Evolutionary conservation across 306 rosid genomes (phyloP).

Genomic region (Hippophae tibetana): DNA sequence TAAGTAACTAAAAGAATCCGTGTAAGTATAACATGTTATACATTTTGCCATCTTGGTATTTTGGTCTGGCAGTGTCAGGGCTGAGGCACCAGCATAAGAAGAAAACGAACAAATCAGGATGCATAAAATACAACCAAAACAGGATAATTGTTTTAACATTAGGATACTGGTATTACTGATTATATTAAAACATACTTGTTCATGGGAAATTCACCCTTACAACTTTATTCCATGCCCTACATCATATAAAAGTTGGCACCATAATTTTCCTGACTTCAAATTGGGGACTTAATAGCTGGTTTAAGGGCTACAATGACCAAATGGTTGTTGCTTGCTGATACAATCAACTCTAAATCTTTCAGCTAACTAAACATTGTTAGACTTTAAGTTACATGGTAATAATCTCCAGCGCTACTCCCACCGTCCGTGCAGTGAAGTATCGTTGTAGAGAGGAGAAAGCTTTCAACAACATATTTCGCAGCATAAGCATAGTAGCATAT

Average conservation of each 20-base stretch:
- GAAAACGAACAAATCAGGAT: neutral
- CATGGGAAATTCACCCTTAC: constrained; percentile 20
- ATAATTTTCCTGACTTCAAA: neutral
- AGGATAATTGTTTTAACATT: constrained; percentile 6
- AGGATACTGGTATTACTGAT: constrained; percentile 14
- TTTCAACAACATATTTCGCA: constrained; percentile 20
- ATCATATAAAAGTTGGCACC: constrained; percentile 11
- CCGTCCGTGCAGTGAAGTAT: constrained; percentile 7
- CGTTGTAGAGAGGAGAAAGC: constrained; percentile 5
- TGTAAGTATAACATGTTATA: too few species aligned
- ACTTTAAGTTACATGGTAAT: constrained; percentile 13
- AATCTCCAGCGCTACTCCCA: constrained; percentile 17
- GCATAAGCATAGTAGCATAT: constrained; percentile 11
- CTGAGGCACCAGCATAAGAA: neutral
- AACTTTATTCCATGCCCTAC: constrained; percentile 14
- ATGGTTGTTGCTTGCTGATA: constrained; percentile 13
- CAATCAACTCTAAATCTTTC: constrained; percentile 18
- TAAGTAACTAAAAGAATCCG: too few species aligned
- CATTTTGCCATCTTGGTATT: too few species aligned
- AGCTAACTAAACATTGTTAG: constrained; percentile 17
- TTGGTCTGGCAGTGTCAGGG: too few species aligned
- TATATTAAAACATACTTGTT: neutral
- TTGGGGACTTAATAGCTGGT: constrained; percentile 10
- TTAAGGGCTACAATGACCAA: constrained; percentile 6
- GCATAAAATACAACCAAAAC: constrained; percentile 1